phyloP scores from a whole-genome alignment of 768 basidiomycete species.

The Russula sp. region DNA sequence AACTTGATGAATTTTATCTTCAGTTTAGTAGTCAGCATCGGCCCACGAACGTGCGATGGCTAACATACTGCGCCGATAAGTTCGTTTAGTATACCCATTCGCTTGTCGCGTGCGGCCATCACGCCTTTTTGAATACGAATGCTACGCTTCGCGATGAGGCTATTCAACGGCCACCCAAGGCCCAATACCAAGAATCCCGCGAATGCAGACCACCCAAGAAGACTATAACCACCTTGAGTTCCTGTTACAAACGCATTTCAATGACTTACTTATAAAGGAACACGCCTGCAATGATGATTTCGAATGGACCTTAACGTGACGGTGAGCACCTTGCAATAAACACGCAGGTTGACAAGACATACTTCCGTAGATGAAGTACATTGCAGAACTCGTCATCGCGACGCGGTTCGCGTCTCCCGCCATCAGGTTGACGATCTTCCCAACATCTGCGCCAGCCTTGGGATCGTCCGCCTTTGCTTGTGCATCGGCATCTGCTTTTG shows the following conservation, averaged over 20 bases:
- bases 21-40: not conserved
- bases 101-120: slow-evolving; percentile 57
- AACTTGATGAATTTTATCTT: slow-evolving; percentile 75
- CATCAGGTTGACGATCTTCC: slow-evolving; percentile 90
- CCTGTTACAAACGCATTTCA: not conserved
- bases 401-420: slow-evolving; percentile 64
- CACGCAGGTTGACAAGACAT: slow-evolving; percentile 16
- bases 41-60: not conserved
- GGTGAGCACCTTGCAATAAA: not conserved
- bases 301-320: slow-evolving; percentile 51
- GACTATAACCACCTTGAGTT: slow-evolving; percentile 29
- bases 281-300: slow-evolving; percentile 60
- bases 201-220: slow-evolving; percentile 66
- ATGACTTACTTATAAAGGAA: slow-evolving; percentile 66
- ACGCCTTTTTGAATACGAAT: slow-evolving; percentile 55
- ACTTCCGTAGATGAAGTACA: slow-evolving; percentile 67
- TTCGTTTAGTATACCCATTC: slow-evolving; percentile 74
- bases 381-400: slow-evolving; percentile 44
- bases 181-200: slow-evolving; percentile 65
- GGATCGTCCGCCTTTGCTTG: slow-evolving; percentile 38
- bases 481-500: not conserved
- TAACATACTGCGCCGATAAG: slow-evolving; percentile 54
- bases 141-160: slow-evolving; percentile 50
- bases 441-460: slow-evolving; percentile 74
- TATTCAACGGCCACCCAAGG: slow-evolving; percentile 66